Base-by-base conservation (phyloP, 202 grass and related monocot species). In the Schoenoplectus tabernaemontani region DNA sequence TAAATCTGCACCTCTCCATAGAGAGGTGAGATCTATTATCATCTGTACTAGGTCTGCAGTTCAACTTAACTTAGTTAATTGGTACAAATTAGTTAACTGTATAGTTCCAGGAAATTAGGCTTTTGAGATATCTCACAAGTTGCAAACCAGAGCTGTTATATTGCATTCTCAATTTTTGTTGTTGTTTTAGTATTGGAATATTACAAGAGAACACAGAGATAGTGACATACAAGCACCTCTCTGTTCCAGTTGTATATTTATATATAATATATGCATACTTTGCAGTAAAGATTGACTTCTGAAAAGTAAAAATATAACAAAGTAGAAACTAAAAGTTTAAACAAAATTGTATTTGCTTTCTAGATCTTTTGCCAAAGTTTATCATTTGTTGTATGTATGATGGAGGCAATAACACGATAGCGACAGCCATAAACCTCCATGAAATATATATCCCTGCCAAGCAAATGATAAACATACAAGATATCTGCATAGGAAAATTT, bases 241-340 rank as follows among this genome's bases (percentile, higher is more conserved):
- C 44, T 37, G 56, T 43, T 42, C 15, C 48, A 76, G 9, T 76
- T 76, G 8, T 28, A 78, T 28, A 61, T 78, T 59, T 61, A 78
- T 59, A 72, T 75, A 78, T 61, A 78, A n/a, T n/a, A n/a, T n/a
- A n/a, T n/a, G n/a, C 39, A 78, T 78, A 28, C 56, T 59, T 58
- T 80, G 58, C 77, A 80, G 77, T 80, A 80, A 64, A 80, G 38
- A 63, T 80, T 80, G 77, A 76, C 81, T 83, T 76, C 42, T 46
- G 34, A 76, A 76, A 76, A 46, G 38, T 42, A 83, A 44, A 59
- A 72, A 7, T 17, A 51, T 73, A 73, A 57, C 59, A 9, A 51
- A 76, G 19, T 50, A 54, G n/a, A 74, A 74, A 16, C 24, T 47
- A 16, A 47, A 71, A 26, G 30, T 26, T 15, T 9, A 68, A 41